Evolutionary conservation across 352 stramenopile genomes (phyloP).

Genomic region (Thalassiosira ordinaria): DNA sequence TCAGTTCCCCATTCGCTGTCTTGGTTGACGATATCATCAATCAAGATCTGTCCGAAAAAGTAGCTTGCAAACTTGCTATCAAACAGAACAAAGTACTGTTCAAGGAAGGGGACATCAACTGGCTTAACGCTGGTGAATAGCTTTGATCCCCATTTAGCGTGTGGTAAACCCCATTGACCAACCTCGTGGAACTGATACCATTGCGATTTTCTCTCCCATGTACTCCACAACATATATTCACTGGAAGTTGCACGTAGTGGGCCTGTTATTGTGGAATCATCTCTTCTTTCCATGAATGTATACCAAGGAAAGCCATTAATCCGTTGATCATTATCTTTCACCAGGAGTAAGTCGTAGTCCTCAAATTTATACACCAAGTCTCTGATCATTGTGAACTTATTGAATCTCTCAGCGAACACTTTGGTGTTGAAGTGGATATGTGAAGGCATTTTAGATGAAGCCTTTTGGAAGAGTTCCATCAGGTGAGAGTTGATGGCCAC

Average conservation of each 20-base stretch:
- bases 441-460: background rate
- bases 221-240: background rate
- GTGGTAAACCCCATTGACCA: background rate
- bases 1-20: background rate
- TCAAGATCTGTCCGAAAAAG: too few relatives aligned
- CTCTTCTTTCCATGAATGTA: conserved; percentile 25
- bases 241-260: too few relatives aligned
- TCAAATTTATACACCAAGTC: conserved; percentile 3
- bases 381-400: conserved; percentile 18
- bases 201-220: background rate
- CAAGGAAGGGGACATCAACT: background rate
- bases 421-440: conserved; percentile 1
- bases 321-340: conserved; percentile 18
- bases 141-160: background rate
- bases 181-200: background rate
- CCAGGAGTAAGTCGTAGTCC: background rate
- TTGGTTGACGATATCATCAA: too few relatives aligned
- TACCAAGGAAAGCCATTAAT: conserved; percentile 40
- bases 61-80: conserved; percentile 10
- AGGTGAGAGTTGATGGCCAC: background rate
- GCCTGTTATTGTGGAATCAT: conserved; percentile 16
- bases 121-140: background rate
- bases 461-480: background rate
- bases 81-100: conserved; percentile 4
- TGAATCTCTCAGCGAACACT: conserved; percentile 20